A percentile compares a stretch with the other conserved stretches of the same genome.
phyloP scores from a whole-genome alignment of 805 yeast genomes.

The Tetrapisispora fleetii region DNA sequence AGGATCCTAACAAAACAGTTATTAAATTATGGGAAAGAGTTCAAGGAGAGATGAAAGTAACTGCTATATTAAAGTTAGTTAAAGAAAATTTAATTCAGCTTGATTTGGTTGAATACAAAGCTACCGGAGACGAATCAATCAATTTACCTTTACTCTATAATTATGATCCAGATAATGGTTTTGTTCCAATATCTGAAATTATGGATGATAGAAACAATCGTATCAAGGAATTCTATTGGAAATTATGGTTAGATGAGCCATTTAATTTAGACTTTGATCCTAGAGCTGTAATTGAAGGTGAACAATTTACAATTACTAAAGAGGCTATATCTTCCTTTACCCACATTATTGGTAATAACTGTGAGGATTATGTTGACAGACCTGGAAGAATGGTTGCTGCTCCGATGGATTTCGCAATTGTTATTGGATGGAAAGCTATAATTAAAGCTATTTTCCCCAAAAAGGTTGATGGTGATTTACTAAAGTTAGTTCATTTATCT shows the following conservation, averaged over 20 bases:
- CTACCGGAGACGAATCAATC: conserved; percentile 64
- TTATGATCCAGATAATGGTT: conserved; percentile 81
- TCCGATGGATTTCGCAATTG: conserved; percentile 99
- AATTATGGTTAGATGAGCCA: conserved; percentile 78
- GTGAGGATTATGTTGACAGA: conserved; percentile 90
- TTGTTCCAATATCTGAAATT: conserved; percentile 86
- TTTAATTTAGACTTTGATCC: conserved; percentile 59
- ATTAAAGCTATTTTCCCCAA: conserved; percentile 97
- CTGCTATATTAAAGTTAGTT: conserved; percentile 50
- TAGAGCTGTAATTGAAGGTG: conserved; percentile 62
- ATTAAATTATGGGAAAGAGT: conserved; percentile 60
- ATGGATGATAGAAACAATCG: conserved; percentile 86
- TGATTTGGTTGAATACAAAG: conserved; percentile 78
- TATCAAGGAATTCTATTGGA: conserved; percentile 96
- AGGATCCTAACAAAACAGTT: conserved; percentile 43
- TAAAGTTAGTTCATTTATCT: conserved; percentile 87
- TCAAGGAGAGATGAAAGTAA: conserved; percentile 59
- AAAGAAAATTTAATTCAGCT: conserved; percentile 50
- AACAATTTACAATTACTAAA: conserved; percentile 54
- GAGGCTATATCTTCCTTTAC: conserved; percentile 84
- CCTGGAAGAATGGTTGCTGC: conserved; percentile 78
- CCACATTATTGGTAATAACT: conserved; percentile 93
- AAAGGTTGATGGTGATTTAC: conserved; percentile 90
- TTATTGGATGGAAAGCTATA: conserved; percentile 96
- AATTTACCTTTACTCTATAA: conserved; percentile 68